phyloP scores from a whole-genome alignment of 2,329 filamentous ascomycete species.

The Diaporthe sp. region DNA sequence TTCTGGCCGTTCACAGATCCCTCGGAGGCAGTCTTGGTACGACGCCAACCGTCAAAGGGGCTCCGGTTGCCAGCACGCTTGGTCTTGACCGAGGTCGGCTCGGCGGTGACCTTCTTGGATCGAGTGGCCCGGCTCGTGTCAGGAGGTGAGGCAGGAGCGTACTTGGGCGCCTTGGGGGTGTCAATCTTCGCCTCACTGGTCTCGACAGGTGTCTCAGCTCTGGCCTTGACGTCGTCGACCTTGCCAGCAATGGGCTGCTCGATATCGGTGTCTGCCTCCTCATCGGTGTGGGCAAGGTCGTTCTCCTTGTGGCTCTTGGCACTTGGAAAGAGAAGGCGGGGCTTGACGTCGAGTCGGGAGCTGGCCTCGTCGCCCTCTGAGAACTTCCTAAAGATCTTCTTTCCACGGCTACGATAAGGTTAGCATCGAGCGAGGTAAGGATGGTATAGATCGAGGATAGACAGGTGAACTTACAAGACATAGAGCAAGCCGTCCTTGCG shows the following conservation, averaged over 20 bases:
- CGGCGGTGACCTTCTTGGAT: slow-evolving; percentile 63
- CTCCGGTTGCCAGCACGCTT: slow-evolving; percentile 56
- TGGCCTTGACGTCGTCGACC: slow-evolving; percentile 43
- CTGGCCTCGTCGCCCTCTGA: slow-evolving; percentile 55
- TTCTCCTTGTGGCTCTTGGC: slow-evolving; percentile 59
- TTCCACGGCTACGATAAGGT: slow-evolving; percentile 74
- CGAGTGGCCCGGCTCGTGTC: slow-evolving; percentile 73
- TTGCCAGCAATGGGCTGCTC: slow-evolving; percentile 61
- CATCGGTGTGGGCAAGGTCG: slow-evolving; percentile 56
- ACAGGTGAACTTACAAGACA: slow-evolving; percentile 75
- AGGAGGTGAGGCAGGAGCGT: slow-evolving; percentile 72
- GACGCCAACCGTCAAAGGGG: slow-evolving; percentile 78
- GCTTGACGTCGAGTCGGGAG: slow-evolving; percentile 64
- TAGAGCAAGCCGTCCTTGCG: slow-evolving; percentile 82
- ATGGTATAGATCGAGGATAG: neutral
- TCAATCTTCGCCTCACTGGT: slow-evolving; percentile 51
- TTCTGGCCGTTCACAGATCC: slow-evolving; percentile 55
- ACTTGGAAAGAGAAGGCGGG: slow-evolving; percentile 77
- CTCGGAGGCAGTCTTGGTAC: slow-evolving; percentile 69
- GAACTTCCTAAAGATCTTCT: slow-evolving; percentile 82
- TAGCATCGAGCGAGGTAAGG: slow-evolving; percentile 17
- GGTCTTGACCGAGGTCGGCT: slow-evolving; percentile 57
- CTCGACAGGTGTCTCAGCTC: slow-evolving; percentile 56
- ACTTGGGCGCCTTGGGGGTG: slow-evolving; percentile 70
- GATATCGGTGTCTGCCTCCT: slow-evolving; percentile 72